Percentiles rank a stretch among this genome's conserved stretches.
Evolutionary conservation across 148 eudicot genomes (phyloP).

Genomic region (Pouteria glomerata): DNA sequence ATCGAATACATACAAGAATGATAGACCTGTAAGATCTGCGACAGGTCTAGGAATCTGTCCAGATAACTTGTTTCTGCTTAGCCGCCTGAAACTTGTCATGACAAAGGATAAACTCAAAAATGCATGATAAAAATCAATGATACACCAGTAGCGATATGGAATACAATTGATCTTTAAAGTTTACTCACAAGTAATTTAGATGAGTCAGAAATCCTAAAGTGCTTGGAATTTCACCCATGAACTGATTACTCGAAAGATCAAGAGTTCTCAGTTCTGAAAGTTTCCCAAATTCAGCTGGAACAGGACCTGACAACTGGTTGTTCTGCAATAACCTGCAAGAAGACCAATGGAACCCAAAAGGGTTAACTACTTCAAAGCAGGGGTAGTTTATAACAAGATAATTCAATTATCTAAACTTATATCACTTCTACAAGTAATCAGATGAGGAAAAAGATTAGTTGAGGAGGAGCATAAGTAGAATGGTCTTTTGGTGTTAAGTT

Average conservation of each 20-base stretch:
- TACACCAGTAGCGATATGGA: not conserved
- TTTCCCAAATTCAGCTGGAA: constrained; percentile 70
- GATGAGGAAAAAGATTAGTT: not conserved
- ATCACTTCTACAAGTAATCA: not conserved
- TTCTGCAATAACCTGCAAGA: constrained; percentile 69
- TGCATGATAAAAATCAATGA: not conserved
- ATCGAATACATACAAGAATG: constrained; percentile 73
- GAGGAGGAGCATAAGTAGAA: too few species aligned
- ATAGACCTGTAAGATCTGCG: constrained; percentile 77
- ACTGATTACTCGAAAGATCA: constrained; percentile 80
- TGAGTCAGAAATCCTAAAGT: constrained; percentile 63
- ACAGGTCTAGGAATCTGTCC: constrained; percentile 70
- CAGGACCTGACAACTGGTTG: constrained; percentile 59
- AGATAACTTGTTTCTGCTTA: constrained; percentile 68
- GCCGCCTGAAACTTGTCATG: constrained; percentile 47
- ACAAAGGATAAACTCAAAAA: constrained; percentile 5
- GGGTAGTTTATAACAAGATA: not conserved
- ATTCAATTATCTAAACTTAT: too few species aligned
- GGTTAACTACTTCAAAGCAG: not conserved
- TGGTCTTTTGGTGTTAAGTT: too few species aligned
- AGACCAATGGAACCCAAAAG: not conserved
- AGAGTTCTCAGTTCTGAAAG: constrained; percentile 70
- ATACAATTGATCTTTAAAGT: not conserved
- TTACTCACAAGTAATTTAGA: constrained; percentile 80
- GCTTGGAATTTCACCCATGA: constrained; percentile 70